phyloP scores from a whole-genome alignment of 2,329 filamentous ascomycete species.

The Clarireedia hainanense region DNA sequence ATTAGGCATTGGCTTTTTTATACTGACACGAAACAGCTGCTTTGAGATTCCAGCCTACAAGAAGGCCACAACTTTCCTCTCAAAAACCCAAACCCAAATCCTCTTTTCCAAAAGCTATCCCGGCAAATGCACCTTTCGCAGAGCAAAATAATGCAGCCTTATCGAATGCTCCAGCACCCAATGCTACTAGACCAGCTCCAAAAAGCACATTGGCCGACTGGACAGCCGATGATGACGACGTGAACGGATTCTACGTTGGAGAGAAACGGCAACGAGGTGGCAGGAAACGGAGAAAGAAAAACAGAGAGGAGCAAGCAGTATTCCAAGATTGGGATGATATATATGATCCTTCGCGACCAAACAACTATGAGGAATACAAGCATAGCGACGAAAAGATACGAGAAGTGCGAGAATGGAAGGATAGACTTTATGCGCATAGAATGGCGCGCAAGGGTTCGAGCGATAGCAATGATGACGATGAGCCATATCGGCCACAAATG shows the following conservation, averaged over 20 bases:
- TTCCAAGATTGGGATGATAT: slow-evolving; percentile 80
- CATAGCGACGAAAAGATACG: slow-evolving; percentile 74
- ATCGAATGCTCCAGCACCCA: slow-evolving; percentile 26
- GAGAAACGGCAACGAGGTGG: slow-evolving; percentile 66
- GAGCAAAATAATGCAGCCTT: slow-evolving; percentile 23
- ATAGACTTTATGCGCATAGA: slow-evolving; percentile 66
- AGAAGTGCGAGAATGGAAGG: slow-evolving; percentile 81
- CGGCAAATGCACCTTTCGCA: slow-evolving; percentile 20
- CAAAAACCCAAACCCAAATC: slow-evolving; percentile 55
- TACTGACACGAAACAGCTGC: slow-evolving; percentile 47
- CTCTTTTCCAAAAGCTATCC: slow-evolving; percentile 42
- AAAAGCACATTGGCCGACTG: slow-evolving; percentile 76
- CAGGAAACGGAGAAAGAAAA: slow-evolving; percentile 56
- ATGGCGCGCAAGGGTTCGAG: slow-evolving; percentile 41
- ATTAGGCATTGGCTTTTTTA: slow-evolving; percentile 27
- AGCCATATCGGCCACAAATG: slow-evolving; percentile 34
- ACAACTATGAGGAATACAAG: slow-evolving; percentile 77
- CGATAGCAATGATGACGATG: slow-evolving; percentile 32
- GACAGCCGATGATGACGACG: slow-evolving; percentile 75
- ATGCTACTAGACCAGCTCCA: slow-evolving; percentile 35
- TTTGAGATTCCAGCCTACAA: slow-evolving; percentile 80
- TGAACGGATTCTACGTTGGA: slow-evolving; percentile 51
- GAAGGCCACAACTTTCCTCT: slow-evolving; percentile 58
- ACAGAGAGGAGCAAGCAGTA: slow-evolving; percentile 55
- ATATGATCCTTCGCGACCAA: slow-evolving; percentile 77